Evolutionary conservation across 2,329 filamentous ascomycete species (phyloP), one percentile per base, ranked within the genome.

Genomic region (Fusarium bulbicola): DNA sequence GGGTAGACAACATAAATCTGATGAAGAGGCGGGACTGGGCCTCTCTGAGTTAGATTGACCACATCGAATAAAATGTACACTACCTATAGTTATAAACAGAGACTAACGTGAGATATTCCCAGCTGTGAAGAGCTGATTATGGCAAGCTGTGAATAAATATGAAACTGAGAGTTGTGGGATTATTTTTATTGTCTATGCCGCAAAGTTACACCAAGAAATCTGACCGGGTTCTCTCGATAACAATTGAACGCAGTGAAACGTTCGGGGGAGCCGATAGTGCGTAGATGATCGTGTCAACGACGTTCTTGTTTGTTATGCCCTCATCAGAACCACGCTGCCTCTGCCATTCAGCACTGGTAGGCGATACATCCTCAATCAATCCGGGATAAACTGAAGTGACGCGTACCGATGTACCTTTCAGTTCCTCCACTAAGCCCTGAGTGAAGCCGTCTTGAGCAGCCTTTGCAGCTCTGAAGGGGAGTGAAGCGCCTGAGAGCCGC

Each of bases 401-500:
- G 5, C 60, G 54, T 9, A 63, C 28, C 2, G 28, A 30, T 15
- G 32, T 49, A 1, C 60, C 54, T n/a, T 32, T 16, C 3, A 63
- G 9, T 2, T 63, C 60, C 10, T 63, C 60, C 12, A 60, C 28
- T 1, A 63, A 24, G 1, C 54, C 54, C 20, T 63, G 60, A 1
- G 60, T 63, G 6, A 63, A 63, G 11, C 60, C 60, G 2, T 63
- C 60, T 1, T 60, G 60, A 13, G 60, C 60, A 26, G 60, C 60
- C 13, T 63, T 63, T 2, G 60, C 60, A 0, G 60, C 43, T 18
- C 54, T 49, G 16, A 60, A 63, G 5, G 60, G 60, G 0, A 63
- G 24, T 3, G 60, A 63, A 34, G 60, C 54, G 1, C 60, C 42
- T 0, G 36, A 37, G 7, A 63, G 43, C 0, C 60, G 14, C 0